phyloP scores from a whole-genome alignment of 73 alveolate species.

The Blepharisma stoltei region DNA sequence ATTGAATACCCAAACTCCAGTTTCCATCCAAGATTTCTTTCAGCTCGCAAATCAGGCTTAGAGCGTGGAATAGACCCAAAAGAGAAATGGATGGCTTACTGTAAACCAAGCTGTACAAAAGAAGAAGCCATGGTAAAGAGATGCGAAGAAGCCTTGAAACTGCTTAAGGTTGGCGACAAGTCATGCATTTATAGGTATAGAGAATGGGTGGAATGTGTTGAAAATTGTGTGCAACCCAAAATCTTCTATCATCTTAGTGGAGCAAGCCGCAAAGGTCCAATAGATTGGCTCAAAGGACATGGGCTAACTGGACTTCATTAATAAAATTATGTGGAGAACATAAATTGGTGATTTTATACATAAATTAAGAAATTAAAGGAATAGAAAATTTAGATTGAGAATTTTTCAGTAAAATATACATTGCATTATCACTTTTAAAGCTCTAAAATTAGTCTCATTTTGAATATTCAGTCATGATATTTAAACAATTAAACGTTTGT shows the following conservation, averaged over 20 bases:
- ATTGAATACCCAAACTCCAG: slow-evolving; percentile 30
- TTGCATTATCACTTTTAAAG: too few relatives aligned
- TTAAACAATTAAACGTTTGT: too few relatives aligned
- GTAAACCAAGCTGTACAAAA: slow-evolving; percentile 23
- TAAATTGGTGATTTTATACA: too few relatives aligned
- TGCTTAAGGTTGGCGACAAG: slow-evolving; percentile 8
- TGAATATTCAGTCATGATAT: too few relatives aligned
- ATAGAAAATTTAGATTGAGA: too few relatives aligned
- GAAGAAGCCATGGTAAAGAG: not conserved
- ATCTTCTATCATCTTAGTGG: slow-evolving; percentile 31
- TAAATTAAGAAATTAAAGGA: too few relatives aligned
- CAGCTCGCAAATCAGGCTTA: slow-evolving; percentile 8
- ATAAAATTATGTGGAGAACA: too few relatives aligned
- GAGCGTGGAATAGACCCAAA: slow-evolving; percentile 26
- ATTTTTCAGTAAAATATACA: too few relatives aligned
- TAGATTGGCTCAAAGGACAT: slow-evolving; percentile 3
- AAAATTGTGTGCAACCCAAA: slow-evolving; percentile 29
- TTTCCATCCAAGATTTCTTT: slow-evolving; percentile 26
- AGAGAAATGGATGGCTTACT: slow-evolving; percentile 30
- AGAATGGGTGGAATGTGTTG: slow-evolving; percentile 34
- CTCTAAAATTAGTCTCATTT: too few relatives aligned
- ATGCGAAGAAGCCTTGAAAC: slow-evolving; percentile 27
- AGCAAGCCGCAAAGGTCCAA: slow-evolving; percentile 24
- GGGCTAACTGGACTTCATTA: slow-evolving; percentile 31
- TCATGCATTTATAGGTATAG: slow-evolving; percentile 33